Evolutionary conservation across 108 stramenopile genomes (phyloP), one percentile per base, ranked within the genome.

Genomic region (Stephanodiscus minutulus): DNA sequence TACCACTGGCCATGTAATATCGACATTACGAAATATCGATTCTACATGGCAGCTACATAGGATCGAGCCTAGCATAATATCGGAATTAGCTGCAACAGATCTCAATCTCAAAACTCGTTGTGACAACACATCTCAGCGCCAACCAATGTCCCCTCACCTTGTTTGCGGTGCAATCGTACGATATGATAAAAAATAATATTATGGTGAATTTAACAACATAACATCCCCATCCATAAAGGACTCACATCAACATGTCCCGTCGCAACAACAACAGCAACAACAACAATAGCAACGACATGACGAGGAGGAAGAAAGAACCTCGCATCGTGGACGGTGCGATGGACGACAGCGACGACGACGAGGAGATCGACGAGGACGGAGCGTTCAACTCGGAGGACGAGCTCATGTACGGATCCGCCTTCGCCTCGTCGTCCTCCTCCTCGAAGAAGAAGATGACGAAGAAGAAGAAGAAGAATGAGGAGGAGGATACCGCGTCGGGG

Each of bases 301-400:
- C 54, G 50, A 50, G 20, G 22, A 52, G 33, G 33, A 64, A 10
- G 52, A 54, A 56, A 27, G 64, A 74, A 59, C 73, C 64, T 1
- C 73, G 49, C 11, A 57, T 64, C 6, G 27, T 59, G 24, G 66
- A 66, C 1, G 56, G n/a, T 21, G 11, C 35, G 18, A 61, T 75
- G n/a, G 43, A 50, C 18, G 73, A 74, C n/a, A 81, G 80, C 56
- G 83, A 80, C 48, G 85, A 86, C 17, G 85, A 86, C 21, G 86
- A 86, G 71, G 84, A 85, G 74, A 85, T 89, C 41, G 79, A 83
- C 60, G 77, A 79, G 27, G 88, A 89, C 43, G 86, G 74, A 15
- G 86, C 86, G 1, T 89, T 89, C 74, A 86, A 86, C 57, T 82
- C 82, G 15, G 88, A 89, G 12, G 88, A 89, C 63, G 88, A 89